These are phyloP conservation scores for Ceratobasidium sp. DNA, from an alignment of 1,284 basidiomycete genomes.

Conservation along the genomic window DNA sequence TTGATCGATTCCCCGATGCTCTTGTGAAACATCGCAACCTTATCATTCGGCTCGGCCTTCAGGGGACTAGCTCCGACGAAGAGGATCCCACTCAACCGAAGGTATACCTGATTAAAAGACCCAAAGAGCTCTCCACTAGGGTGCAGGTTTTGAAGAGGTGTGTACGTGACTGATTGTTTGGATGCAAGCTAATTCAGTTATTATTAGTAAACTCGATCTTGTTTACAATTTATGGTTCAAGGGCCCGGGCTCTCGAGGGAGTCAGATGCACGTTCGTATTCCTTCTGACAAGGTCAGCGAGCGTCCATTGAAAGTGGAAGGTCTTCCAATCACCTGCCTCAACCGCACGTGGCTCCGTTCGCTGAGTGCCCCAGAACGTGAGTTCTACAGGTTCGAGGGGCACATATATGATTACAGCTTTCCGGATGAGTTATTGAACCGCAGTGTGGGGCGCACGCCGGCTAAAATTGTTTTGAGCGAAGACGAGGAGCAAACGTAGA, in stretches of 20 bases:
- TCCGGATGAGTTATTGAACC: no score
- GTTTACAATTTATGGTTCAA: not conserved
- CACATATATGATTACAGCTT: no score
- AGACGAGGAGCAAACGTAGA: no score
- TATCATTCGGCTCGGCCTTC: not conserved
- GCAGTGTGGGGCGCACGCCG: no score
- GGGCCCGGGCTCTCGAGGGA: constrained; percentile 6
- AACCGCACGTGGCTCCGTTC: no score
- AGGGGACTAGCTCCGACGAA: constrained; percentile 7
- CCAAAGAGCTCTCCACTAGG: not conserved
- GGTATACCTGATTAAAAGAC: not conserved
- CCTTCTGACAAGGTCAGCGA: not conserved
- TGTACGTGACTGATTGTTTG: not conserved
- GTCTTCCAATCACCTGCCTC: not conserved
- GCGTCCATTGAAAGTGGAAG: not conserved
- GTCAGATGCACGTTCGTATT: not conserved
- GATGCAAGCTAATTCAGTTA: no score
- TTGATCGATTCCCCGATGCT: not conserved
- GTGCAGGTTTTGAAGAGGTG: not conserved
- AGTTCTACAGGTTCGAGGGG: no score
- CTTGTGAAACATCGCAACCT: not conserved
- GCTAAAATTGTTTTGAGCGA: no score
- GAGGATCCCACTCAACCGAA: not conserved
- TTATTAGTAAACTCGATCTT: not conserved
- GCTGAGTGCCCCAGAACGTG: no score